Evolutionary conservation across 129 eudicot genomes (phyloP).

Genomic region (Daucus carota): DNA sequence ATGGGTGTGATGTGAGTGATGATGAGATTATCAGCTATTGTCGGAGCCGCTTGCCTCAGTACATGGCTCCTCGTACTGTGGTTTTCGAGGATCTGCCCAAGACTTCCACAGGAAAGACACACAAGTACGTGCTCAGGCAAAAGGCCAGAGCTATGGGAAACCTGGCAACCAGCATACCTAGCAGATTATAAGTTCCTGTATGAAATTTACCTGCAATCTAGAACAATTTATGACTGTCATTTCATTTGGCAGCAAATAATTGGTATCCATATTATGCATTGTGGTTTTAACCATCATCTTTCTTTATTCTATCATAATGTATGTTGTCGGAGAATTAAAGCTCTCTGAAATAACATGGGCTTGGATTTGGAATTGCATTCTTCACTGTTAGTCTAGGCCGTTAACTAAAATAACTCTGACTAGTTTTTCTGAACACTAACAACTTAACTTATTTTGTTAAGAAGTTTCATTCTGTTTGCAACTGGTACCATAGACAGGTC

Average conservation of each 20-base stretch:
- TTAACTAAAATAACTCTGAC: too few relatives aligned
- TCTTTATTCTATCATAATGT: too few relatives aligned
- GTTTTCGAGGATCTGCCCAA: slow-evolving; percentile 51
- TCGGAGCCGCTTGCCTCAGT: slow-evolving; percentile 28
- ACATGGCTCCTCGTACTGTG: slow-evolving; percentile 40
- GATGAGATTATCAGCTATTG: slow-evolving; percentile 36
- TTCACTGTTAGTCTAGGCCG: too few relatives aligned
- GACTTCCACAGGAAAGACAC: slow-evolving; percentile 52
- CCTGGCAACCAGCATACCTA: slow-evolving; percentile 16
- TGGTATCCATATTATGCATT: background rate
- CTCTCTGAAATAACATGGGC: too few relatives aligned
- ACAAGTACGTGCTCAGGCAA: slow-evolving; percentile 36
- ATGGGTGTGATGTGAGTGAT: slow-evolving; percentile 18
- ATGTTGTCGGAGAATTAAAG: too few relatives aligned
- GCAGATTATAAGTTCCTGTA: slow-evolving; percentile 4
- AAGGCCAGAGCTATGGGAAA: slow-evolving; percentile 45
- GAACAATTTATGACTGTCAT: background rate
- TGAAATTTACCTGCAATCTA: too few relatives aligned
- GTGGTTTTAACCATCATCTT: background rate
- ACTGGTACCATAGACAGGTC: too few relatives aligned
- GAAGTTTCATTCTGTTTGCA: too few relatives aligned
- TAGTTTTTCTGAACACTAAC: too few relatives aligned
- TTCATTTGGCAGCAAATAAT: background rate
- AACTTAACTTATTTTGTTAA: too few relatives aligned
- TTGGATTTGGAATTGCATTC: too few relatives aligned